Evolutionary conservation across 805 yeast genomes (phyloP).

Genomic region (Schizosaccharomyces lindneri): DNA sequence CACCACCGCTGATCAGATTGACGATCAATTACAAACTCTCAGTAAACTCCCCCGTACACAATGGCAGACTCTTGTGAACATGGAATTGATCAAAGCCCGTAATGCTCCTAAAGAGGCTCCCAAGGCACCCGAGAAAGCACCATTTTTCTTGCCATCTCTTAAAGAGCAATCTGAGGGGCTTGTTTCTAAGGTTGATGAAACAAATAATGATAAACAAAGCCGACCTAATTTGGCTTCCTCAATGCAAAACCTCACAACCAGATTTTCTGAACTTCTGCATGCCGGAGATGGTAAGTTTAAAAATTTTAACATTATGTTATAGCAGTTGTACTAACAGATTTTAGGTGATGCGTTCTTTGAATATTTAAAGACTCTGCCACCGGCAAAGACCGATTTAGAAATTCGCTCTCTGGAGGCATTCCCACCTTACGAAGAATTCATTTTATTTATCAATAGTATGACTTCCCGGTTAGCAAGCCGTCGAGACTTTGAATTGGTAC

Average conservation of each 20-base stretch:
- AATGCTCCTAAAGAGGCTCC: constrained; percentile 79
- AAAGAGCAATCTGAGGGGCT: neutral
- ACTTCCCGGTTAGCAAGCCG: constrained; percentile 31
- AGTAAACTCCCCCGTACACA: constrained; percentile 56
- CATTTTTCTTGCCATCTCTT: constrained; percentile 42
- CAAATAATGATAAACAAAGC: neutral
- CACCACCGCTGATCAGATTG: constrained; percentile 32
- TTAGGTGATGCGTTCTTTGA: constrained; percentile 21
- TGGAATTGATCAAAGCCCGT: constrained; percentile 58
- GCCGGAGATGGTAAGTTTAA: constrained; percentile 10
- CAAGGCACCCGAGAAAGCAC: constrained; percentile 55
- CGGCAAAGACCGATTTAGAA: constrained; percentile 63
- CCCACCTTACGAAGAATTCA: constrained; percentile 44
- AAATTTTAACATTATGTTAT: too few species aligned
- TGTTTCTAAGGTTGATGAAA: neutral
- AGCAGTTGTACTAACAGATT: neutral
- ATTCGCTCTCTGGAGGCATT: constrained; percentile 44
- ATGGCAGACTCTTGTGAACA: constrained; percentile 49
- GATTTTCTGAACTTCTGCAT: neutral
- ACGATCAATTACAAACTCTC: constrained; percentile 38
- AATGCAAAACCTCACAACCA: neutral
- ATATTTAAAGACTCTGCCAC: constrained; percentile 35
- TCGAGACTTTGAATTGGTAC: constrained; percentile 46
- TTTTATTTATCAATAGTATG: constrained; percentile 42
- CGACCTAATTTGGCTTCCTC: neutral